A percentile compares a stretch with the other conserved stretches of the same genome.
These are phyloP conservation scores for Stramenopiles sp. DNA, from an alignment of 352 stramenopile genomes.

Conservation along the genomic window DNA sequence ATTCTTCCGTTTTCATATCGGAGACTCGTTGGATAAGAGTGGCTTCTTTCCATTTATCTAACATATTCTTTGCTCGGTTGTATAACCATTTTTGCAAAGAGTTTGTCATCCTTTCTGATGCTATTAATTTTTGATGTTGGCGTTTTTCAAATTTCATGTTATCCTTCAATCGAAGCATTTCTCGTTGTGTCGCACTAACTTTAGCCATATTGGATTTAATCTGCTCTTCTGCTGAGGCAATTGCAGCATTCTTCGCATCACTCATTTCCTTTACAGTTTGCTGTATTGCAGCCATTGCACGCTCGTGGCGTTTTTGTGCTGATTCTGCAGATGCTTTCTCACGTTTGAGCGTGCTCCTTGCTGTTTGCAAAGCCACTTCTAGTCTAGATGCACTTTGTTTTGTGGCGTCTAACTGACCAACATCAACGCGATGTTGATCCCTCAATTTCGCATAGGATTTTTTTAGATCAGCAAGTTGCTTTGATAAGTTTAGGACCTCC, in stretches of 20 bases:
- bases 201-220: neutral
- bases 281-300: neutral
- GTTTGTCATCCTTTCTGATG: neutral
- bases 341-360: neutral
- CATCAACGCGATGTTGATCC: slow-evolving; percentile 24
- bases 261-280: slow-evolving; percentile 5
- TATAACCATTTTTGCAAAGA: neutral
- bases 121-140: slow-evolving; percentile 2
- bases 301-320: neutral
- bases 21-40: neutral
- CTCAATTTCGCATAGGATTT: slow-evolving; percentile 22
- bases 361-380: neutral
- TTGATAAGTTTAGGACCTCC: slow-evolving; percentile 3
- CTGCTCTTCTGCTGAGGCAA: neutral
- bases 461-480: slow-evolving; percentile 23
- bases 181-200: neutral
- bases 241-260: neutral
- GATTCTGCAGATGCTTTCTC: neutral
- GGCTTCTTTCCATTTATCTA: neutral
- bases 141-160: neutral
- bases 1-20: neutral
- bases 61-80: neutral
- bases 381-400: neutral
- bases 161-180: neutral
- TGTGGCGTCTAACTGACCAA: neutral